phyloP scores from a whole-genome alignment of 2,329 filamentous ascomycete species.

The Emergomyces pasteurianus region DNA sequence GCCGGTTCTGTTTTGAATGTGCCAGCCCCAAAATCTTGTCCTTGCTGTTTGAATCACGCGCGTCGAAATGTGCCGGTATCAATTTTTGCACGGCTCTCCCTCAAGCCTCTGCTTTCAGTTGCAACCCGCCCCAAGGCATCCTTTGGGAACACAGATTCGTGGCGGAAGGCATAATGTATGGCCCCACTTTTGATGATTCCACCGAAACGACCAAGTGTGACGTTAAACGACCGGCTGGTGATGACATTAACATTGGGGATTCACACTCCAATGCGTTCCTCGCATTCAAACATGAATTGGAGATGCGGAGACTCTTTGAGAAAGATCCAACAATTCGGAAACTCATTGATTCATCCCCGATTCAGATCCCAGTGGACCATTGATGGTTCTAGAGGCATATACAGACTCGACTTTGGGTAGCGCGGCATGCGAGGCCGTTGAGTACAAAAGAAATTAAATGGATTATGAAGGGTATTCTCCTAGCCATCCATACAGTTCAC shows the following conservation, averaged over 20 bases:
- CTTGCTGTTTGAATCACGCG: no score
- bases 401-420: slow-evolving; percentile 11
- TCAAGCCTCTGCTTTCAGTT: no score
- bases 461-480: slow-evolving; percentile 11
- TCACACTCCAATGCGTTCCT: slow-evolving; percentile 1
- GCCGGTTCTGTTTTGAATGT: no score
- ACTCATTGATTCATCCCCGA: slow-evolving; percentile 6
- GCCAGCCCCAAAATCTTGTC: no score
- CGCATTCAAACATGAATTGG: slow-evolving; percentile 10
- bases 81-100: no score
- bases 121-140: no score
- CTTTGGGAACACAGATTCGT: slow-evolving; percentile 6
- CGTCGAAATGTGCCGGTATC: no score
- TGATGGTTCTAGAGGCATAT: slow-evolving; percentile 12
- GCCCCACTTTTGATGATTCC: slow-evolving; percentile 6
- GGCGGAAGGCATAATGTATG: slow-evolving; percentile 6
- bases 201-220: slow-evolving; percentile 5
- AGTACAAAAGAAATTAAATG: slow-evolving; percentile 10
- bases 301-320: slow-evolving; percentile 9
- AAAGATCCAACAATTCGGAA: slow-evolving; percentile 6
- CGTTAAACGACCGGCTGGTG: slow-evolving; percentile 7
- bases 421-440: slow-evolving; percentile 9
- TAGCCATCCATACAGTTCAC: slow-evolving; percentile 11
- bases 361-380: slow-evolving; percentile 9
- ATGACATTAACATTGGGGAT: background rate